These are phyloP conservation scores for Ustilago hordei DNA, from an alignment of 1,284 basidiomycete species.

Conservation along the genomic window DNA sequence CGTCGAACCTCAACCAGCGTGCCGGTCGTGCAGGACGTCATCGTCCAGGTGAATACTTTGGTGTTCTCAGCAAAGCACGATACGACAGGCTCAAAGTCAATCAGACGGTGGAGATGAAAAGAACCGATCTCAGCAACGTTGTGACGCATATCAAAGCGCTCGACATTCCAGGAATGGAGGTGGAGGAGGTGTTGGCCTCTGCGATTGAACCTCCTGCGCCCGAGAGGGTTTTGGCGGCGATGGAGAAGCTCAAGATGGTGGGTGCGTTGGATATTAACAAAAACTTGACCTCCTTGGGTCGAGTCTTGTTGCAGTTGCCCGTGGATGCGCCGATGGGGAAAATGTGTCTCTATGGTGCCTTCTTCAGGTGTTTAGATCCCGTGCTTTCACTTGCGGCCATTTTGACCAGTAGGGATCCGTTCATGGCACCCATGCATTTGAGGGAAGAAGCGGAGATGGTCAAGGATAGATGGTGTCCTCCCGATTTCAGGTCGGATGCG, in stretches of 20 bases:
- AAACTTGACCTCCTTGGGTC: conserved; percentile 86
- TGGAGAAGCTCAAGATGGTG: conserved; percentile 84
- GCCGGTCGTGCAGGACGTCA: conserved; percentile 94
- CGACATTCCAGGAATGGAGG: conserved; percentile 86
- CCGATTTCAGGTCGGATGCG: conserved; percentile 85
- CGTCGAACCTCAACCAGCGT: conserved; percentile 92
- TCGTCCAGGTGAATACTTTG: conserved; percentile 89
- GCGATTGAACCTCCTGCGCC: conserved; percentile 91
- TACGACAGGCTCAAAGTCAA: conserved; percentile 79
- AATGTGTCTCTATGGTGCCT: conserved; percentile 87
- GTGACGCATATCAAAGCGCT: conserved; percentile 93
- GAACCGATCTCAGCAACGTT: conserved; percentile 71
- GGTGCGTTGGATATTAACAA: conserved; percentile 85
- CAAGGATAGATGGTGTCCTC: conserved; percentile 85
- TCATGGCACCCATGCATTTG: conserved; percentile 78
- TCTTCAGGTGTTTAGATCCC: conserved; percentile 92
- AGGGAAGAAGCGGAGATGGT: conserved; percentile 74
- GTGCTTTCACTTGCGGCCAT: conserved; percentile 90
- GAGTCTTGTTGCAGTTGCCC: conserved; percentile 87
- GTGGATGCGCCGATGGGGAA: conserved; percentile 91
- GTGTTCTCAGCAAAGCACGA: conserved; percentile 80
- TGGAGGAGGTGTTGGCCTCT: conserved; percentile 85
- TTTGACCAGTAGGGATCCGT: conserved; percentile 89
- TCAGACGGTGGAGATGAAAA: conserved; percentile 95
- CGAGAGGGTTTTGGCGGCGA: conserved; percentile 82